Evolutionary conservation across 1,139 yeast species (phyloP).

Genomic region (Debaryomyces subglobosus): DNA sequence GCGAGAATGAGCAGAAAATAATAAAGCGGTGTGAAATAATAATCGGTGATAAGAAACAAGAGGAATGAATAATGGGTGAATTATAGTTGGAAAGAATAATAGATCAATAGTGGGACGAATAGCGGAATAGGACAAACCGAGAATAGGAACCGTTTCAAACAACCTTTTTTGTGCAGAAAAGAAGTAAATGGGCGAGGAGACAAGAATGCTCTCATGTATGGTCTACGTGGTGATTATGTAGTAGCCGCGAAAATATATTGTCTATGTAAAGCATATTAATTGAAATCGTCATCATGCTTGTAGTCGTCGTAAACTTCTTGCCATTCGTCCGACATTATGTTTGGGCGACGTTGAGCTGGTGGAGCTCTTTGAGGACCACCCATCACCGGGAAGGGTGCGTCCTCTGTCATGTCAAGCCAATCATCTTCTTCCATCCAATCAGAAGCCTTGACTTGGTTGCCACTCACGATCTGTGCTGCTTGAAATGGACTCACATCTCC

Average conservation of each 20-base stretch:
- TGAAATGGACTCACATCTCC: conserved; percentile 36
- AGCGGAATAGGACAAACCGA: not conserved
- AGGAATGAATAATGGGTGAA: not conserved
- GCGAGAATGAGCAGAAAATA: not conserved
- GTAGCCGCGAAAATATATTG: not conserved
- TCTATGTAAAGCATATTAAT: conserved; percentile 11
- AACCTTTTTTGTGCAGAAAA: not conserved
- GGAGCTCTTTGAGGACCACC: conserved; percentile 10
- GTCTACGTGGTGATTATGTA: not conserved
- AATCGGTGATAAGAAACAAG: not conserved
- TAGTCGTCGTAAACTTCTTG: conserved; percentile 48
- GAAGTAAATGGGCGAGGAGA: not conserved
- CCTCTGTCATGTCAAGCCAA: conserved; percentile 25
- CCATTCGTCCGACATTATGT: conserved; percentile 31
- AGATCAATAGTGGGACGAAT: not conserved
- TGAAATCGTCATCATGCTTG: conserved; percentile 42
- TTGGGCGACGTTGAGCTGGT: conserved; percentile 12
- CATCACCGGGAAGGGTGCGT: conserved; percentile 4
- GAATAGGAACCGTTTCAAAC: not conserved
- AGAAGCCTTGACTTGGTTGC: conserved; percentile 39
- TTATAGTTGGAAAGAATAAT: not conserved
- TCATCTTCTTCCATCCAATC: conserved; percentile 46
- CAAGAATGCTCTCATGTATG: not conserved
- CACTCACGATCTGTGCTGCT: conserved; percentile 48
- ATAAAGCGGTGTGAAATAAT: not conserved